A percentile compares a stretch with the other conserved stretches of the same genome.
Conservation (phyloP, 352 stramenopile species). For the Phytophthora europaea region DNA sequence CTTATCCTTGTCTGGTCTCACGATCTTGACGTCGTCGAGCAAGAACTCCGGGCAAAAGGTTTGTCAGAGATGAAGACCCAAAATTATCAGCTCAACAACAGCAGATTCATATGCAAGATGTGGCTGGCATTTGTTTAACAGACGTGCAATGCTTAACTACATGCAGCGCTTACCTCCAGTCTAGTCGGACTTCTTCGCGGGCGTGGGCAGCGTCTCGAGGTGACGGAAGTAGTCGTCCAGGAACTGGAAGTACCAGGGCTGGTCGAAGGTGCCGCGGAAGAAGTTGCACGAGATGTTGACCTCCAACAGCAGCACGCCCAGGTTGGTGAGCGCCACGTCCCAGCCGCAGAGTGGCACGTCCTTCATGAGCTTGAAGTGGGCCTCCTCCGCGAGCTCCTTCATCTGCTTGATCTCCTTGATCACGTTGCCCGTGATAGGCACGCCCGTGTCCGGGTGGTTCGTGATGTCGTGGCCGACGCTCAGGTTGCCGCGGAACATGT, state of each 20-base stretch:
- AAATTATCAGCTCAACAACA: background rate
- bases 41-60: background rate
- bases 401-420: constrained; percentile 92
- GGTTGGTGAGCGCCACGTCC: constrained; percentile 94
- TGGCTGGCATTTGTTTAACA: constrained; percentile 23
- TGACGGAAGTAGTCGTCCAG: constrained; percentile 88
- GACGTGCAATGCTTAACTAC: constrained; percentile 13
- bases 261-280: constrained; percentile 93
- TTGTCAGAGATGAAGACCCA: background rate
- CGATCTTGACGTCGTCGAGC: background rate
- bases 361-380: constrained; percentile 93
- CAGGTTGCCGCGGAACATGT: constrained; percentile 80
- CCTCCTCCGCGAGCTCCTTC: constrained; percentile 83
- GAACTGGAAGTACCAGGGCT: constrained; percentile 90
- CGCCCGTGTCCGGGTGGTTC: constrained; percentile 91
- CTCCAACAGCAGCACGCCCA: constrained; percentile 90
- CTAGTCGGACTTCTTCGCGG: constrained; percentile 60
- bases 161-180: background rate
- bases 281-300: constrained; percentile 97
- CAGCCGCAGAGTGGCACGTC: constrained; percentile 94
- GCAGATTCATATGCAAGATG: background rate
- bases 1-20: background rate
- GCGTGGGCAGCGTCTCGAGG: constrained; percentile 69
- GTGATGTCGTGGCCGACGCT: constrained; percentile 89
- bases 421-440: constrained; percentile 87